Evolutionary conservation across 306 rosid species (phyloP).

Genomic region (Vachellia pachyceras): DNA sequence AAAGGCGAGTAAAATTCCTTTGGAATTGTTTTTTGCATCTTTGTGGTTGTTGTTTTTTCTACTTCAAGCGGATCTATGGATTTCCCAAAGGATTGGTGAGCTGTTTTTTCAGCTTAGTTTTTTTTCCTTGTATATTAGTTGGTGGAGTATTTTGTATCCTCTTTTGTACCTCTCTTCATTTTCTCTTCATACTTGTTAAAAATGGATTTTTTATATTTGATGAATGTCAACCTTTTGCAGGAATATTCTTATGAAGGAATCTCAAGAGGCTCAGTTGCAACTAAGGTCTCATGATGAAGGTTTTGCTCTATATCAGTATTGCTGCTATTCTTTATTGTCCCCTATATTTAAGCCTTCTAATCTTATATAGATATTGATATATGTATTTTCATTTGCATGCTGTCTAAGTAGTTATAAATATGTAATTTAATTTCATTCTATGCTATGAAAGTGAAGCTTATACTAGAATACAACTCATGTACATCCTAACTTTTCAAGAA

Average conservation of each 20-base stretch:
- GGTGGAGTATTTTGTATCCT: not conserved
- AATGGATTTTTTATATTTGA: not conserved
- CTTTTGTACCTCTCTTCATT: not conserved
- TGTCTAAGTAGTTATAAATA: not conserved
- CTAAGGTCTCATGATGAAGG: conserved; percentile 65
- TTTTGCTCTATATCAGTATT: conserved; percentile 39
- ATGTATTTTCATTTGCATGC: not conserved
- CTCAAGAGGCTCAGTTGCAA: conserved; percentile 63
- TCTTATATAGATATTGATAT: not conserved
- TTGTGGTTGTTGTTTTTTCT: not conserved
- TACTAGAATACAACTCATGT: not conserved
- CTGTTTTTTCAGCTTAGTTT: not conserved
- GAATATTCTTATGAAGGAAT: conserved; percentile 65
- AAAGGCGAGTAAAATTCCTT: not conserved
- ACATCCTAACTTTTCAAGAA: not conserved
- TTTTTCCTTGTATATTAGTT: not conserved
- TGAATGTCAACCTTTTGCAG: conserved; percentile 50
- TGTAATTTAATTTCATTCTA: conserved; percentile 22
- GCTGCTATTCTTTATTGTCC: conserved; percentile 24
- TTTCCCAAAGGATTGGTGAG: not conserved
- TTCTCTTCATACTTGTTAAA: not conserved
- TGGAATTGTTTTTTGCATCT: not conserved
- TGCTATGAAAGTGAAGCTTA: conserved; percentile 28
- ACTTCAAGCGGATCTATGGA: not conserved
- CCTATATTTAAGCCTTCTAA: not conserved